Percentiles rank a stretch among this genome's conserved stretches.
These are phyloP conservation scores for Fragilariopsis cylindrus DNA, from an alignment of 108 stramenopile species.

Conservation along the genomic window DNA sequence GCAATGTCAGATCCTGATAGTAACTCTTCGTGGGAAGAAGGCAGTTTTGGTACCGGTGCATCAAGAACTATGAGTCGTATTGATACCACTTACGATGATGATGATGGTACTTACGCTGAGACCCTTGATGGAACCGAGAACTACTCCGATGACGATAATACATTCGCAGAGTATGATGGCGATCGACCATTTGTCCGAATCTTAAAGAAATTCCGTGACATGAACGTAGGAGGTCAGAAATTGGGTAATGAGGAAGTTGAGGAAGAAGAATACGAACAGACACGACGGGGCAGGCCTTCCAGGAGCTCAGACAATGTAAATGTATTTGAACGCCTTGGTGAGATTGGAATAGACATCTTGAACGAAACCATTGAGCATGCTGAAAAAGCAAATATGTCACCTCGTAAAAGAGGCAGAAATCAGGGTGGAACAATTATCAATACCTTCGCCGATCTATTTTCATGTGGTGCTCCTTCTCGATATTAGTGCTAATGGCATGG, in stretches of 20 bases:
- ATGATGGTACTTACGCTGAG: not conserved
- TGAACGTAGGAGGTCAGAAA: constrained; percentile 1
- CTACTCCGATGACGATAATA: constrained; percentile 12
- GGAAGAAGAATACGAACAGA: constrained; percentile 6
- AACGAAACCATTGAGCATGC: constrained; percentile 13
- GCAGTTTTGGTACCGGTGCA: constrained; percentile 15
- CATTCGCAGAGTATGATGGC: not conserved
- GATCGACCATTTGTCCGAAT: constrained; percentile 6
- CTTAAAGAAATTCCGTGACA: constrained; percentile 14
- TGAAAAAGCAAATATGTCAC: not conserved
- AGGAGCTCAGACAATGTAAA: not conserved
- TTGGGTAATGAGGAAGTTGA: not conserved
- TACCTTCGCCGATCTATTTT: constrained; percentile 6
- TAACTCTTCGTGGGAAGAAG: constrained; percentile 19
- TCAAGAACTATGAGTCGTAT: constrained; percentile 13
- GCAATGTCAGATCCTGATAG: constrained; percentile 5
- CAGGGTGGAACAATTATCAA: not conserved
- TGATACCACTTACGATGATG: constrained; percentile 3
- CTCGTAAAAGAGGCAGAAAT: not conserved
- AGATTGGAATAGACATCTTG: constrained; percentile 6
- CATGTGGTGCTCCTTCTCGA: constrained; percentile 2
- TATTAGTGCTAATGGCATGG: not conserved
- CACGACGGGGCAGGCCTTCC: not conserved
- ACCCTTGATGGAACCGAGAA: constrained; percentile 14
- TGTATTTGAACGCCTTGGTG: constrained; percentile 1